Percentiles rank a stretch among this genome's conserved stretches.
Evolutionary conservation across 768 basidiomycete species (phyloP).

Genomic region (Tricholoma furcatifolium): DNA sequence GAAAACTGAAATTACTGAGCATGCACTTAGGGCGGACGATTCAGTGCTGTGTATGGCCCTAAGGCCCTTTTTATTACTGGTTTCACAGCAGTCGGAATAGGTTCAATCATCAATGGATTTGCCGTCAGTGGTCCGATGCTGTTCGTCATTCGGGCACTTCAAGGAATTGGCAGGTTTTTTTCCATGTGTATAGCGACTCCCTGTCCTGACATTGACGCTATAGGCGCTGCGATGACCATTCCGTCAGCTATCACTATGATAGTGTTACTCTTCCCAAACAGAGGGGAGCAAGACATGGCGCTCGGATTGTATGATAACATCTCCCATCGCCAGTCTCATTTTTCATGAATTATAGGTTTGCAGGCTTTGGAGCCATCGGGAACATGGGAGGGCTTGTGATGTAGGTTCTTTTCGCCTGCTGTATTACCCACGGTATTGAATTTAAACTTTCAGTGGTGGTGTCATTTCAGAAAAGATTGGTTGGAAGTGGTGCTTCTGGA

Average conservation of each 20-base stretch:
- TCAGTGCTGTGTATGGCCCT: conserved; percentile 32
- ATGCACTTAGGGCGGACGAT: conserved; percentile 24
- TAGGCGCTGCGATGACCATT: conserved; percentile 33
- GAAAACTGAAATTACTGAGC: background rate
- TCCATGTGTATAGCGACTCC: background rate
- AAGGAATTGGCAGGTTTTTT: conserved; percentile 34
- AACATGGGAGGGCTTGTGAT: conserved; percentile 16
- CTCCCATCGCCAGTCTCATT: background rate
- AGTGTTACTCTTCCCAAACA: conserved; percentile 46
- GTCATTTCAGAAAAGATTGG: conserved; percentile 34
- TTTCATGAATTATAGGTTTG: conserved; percentile 32
- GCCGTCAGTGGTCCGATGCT: conserved; percentile 39
- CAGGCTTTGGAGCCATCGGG: conserved; percentile 45
- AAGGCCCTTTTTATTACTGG: conserved; percentile 41
- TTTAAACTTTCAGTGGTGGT: conserved; percentile 35
- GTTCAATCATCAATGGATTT: conserved; percentile 43
- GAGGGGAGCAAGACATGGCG: conserved; percentile 41
- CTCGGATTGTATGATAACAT: conserved; percentile 24
- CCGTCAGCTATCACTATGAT: conserved; percentile 46
- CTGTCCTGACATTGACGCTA: background rate
- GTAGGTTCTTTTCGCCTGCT: background rate
- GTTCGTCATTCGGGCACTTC: conserved; percentile 46
- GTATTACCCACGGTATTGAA: background rate
- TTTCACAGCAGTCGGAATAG: conserved; percentile 35
- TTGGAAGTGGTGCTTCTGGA: conserved; percentile 49